Evolutionary conservation across 345 rosid genomes (phyloP).

Genomic region (Excoecaria agallocha): DNA sequence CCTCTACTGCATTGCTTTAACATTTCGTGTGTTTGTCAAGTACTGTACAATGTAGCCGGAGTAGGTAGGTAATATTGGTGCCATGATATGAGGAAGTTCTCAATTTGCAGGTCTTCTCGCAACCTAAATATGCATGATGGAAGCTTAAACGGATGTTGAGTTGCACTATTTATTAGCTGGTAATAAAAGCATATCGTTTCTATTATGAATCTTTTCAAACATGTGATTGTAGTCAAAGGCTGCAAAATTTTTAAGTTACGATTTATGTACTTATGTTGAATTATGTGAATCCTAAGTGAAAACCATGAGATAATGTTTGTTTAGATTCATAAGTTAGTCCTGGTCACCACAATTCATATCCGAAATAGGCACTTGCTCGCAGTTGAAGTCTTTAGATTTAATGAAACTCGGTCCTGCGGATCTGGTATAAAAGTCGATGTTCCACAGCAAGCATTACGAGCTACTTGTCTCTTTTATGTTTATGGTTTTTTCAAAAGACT

Average conservation of each 20-base stretch:
- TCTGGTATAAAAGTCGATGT: no score
- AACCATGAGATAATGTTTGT: no score
- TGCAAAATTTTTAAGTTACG: not conserved
- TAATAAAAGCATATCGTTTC: not conserved
- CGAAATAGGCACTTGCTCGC: no score
- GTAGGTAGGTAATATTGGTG: conserved; percentile 16
- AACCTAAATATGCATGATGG: not conserved
- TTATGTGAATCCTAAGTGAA: not conserved
- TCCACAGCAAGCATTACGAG: no score
- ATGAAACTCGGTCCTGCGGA: no score
- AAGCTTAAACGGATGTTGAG: not conserved
- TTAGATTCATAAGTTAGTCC: no score
- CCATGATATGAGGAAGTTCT: not conserved
- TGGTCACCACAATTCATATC: no score
- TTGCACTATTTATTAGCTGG: not conserved
- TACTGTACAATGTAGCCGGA: conserved; percentile 14
- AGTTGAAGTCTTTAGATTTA: no score
- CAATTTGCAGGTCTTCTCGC: conserved; percentile 4
- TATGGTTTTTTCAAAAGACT: no score
- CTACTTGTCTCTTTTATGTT: no score
- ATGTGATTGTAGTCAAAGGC: not conserved
- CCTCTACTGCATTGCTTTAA: not conserved
- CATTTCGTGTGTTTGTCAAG: not conserved
- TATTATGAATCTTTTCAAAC: not conserved
- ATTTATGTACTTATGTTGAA: not conserved